A percentile compares a stretch with the other conserved stretches of the same genome.
These are phyloP conservation scores for Lepidopterella palustris DNA, from an alignment of 495 filamentous ascomycete species.

Conservation along the genomic window DNA sequence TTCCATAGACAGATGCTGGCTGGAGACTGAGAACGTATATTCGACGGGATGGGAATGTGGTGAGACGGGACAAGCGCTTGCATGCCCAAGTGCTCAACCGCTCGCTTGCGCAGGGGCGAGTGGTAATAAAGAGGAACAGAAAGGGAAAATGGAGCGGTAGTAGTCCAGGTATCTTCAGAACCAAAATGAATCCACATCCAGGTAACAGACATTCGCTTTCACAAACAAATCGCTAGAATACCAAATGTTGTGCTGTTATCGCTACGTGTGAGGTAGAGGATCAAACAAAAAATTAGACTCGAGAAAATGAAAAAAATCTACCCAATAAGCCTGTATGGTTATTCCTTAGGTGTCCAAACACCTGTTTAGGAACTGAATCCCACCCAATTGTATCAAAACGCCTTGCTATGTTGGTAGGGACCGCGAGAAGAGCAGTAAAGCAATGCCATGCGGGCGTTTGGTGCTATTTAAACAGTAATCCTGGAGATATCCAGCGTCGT, in stretches of 20 bases:
- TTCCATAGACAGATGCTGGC: too few relatives aligned
- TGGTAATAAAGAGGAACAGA: background rate
- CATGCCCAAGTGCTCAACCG: background rate
- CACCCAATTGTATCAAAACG: slow-evolving; percentile 3
- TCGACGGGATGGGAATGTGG: background rate
- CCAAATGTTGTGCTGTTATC: background rate
- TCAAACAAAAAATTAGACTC: background rate
- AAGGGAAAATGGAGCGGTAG: background rate
- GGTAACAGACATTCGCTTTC: background rate
- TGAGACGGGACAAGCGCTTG: background rate
- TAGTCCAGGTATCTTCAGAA: background rate
- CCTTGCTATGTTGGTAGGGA: slow-evolving; percentile 3
- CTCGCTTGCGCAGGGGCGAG: background rate
- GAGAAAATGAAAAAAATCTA: background rate
- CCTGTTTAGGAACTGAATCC: background rate
- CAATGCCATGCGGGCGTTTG: background rate
- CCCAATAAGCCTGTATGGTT: background rate
- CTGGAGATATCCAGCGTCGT: slow-evolving; percentile 1
- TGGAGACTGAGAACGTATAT: background rate
- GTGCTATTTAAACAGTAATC: background rate
- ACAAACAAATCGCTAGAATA: background rate
- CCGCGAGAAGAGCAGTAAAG: background rate
- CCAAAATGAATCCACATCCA: background rate
- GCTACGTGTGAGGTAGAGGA: too few relatives aligned
- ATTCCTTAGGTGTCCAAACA: background rate